Percentiles rank a stretch among this genome's conserved stretches.
Conservation (phyloP, 2,329 filamentous ascomycete genomes). For the Bisporella sp. region DNA sequence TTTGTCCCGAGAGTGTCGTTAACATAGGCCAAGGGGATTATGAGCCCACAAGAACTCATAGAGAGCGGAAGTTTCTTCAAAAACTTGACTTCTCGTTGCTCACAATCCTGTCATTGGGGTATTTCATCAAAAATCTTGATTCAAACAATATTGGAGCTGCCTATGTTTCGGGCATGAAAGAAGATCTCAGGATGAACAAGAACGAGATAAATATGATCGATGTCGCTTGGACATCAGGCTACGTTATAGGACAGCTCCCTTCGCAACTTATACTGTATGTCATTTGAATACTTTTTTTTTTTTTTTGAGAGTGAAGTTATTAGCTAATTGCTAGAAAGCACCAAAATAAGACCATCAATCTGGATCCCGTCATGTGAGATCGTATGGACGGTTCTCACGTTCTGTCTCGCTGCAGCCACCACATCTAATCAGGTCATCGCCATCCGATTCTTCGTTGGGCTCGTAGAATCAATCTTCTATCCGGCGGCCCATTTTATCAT, state of each 20-base stretch:
- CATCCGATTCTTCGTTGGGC: slow-evolving; percentile 46
- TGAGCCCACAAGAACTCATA: neutral
- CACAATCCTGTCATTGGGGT: slow-evolving; percentile 22
- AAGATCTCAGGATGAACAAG: too few relatives aligned
- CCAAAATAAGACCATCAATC: slow-evolving; percentile 48
- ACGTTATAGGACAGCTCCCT: too few relatives aligned
- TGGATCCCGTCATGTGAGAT: slow-evolving; percentile 51
- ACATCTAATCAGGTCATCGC: slow-evolving; percentile 42
- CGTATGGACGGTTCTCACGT: slow-evolving; percentile 48
- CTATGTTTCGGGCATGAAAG: too few relatives aligned
- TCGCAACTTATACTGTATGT: too few relatives aligned
- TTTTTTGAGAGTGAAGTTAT: too few relatives aligned
- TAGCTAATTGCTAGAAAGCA: slow-evolving; percentile 22
- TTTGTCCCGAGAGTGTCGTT: neutral
- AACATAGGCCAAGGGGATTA: neutral
- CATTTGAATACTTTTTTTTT: too few relatives aligned
- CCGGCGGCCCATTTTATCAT: slow-evolving; percentile 29
- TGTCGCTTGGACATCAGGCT: too few relatives aligned
- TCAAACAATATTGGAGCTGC: slow-evolving; percentile 20
- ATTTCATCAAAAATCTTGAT: slow-evolving; percentile 31
- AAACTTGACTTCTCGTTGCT: slow-evolving; percentile 22
- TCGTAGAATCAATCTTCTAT: slow-evolving; percentile 38
- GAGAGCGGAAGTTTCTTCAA: slow-evolving; percentile 19
- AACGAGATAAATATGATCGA: too few relatives aligned
- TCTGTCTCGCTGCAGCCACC: slow-evolving; percentile 45